Evolutionary conservation across 495 filamentous ascomycete species (phyloP).

Genomic region (Talaromyces borbonicus): DNA sequence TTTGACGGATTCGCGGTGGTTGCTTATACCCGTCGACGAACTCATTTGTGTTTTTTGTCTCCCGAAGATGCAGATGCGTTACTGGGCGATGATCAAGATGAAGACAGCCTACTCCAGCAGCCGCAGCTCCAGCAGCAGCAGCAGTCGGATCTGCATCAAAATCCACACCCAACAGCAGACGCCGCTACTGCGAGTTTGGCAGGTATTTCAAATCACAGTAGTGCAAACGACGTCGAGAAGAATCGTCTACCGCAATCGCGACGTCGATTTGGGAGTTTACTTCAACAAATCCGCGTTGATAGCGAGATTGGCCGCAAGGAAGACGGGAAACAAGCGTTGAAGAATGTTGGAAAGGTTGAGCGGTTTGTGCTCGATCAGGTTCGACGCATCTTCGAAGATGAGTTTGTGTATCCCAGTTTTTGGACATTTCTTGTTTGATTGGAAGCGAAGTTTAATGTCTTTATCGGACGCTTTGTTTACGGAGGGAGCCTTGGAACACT

Average conservation of each 20-base stretch:
- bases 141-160: slow-evolving; percentile 1
- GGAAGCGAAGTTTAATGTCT: too few species aligned
- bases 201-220: slow-evolving; percentile 14
- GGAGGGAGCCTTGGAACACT: not conserved
- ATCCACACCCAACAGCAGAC: not conserved
- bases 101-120: too few species aligned
- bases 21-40: slow-evolving; percentile 71
- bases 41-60: slow-evolving; percentile 85
- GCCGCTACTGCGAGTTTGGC: not conserved
- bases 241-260: slow-evolving; percentile 25
- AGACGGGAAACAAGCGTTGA: slow-evolving; percentile 83
- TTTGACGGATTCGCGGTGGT: slow-evolving; percentile 92
- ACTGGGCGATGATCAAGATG: slow-evolving; percentile 43
- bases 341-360: slow-evolving; percentile 98
- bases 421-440: slow-evolving; percentile 72
- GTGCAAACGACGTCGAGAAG: slow-evolving; percentile 13
- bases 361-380: slow-evolving; percentile 96
- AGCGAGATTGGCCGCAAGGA: slow-evolving; percentile 93
- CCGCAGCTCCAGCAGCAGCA: too few species aligned
- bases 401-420: slow-evolving; percentile 95
- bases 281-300: slow-evolving; percentile 90
- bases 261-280: slow-evolving; percentile 46
- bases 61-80: slow-evolving; percentile 70
- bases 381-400: slow-evolving; percentile 92
- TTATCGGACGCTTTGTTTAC: not conserved